phyloP scores from a whole-genome alignment of 2,329 filamentous ascomycete species.

The Penicillium sp. region DNA sequence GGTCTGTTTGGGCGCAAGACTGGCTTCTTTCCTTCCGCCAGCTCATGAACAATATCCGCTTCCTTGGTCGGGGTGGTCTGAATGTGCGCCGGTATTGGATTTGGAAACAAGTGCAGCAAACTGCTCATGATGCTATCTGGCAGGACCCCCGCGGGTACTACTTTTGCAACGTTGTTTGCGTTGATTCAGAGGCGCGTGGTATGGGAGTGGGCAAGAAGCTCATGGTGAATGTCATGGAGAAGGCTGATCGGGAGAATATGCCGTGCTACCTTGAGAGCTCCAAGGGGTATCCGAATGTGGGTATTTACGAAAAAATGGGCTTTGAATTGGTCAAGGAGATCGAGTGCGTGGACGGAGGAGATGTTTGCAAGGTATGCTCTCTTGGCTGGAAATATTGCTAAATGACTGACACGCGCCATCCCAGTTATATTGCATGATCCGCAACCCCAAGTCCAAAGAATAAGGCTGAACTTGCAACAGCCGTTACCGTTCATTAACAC shows the following conservation, averaged over 20 bases:
- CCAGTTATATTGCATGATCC: slow-evolving; percentile 28
- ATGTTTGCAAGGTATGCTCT: slow-evolving; percentile 49
- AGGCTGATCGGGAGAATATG: slow-evolving; percentile 63
- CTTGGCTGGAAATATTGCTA: neutral
- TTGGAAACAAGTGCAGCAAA: slow-evolving; percentile 66
- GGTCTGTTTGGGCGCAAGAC: slow-evolving; percentile 61
- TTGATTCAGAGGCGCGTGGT: slow-evolving; percentile 63
- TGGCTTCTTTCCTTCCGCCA: slow-evolving; percentile 68
- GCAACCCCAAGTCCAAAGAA: slow-evolving; percentile 14
- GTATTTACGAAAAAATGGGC: slow-evolving; percentile 68
- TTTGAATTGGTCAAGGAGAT: slow-evolving; percentile 65
- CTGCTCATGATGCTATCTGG: slow-evolving; percentile 63
- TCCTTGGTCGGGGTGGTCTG: slow-evolving; percentile 64
- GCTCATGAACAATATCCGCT: slow-evolving; percentile 64
- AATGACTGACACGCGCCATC: slow-evolving; percentile 3
- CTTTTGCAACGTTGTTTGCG: slow-evolving; percentile 73
- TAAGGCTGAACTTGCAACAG: neutral
- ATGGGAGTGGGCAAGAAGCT: slow-evolving; percentile 64
- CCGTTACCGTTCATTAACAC: neutral
- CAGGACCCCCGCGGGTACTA: slow-evolving; percentile 66
- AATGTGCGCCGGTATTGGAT: slow-evolving; percentile 67
- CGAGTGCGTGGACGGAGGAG: slow-evolving; percentile 63
- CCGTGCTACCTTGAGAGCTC: slow-evolving; percentile 71
- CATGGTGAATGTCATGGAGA: slow-evolving; percentile 61
- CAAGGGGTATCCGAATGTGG: slow-evolving; percentile 64